phyloP scores from a whole-genome alignment of 176 grass and related monocot species.

The Raddia distichophylla region DNA sequence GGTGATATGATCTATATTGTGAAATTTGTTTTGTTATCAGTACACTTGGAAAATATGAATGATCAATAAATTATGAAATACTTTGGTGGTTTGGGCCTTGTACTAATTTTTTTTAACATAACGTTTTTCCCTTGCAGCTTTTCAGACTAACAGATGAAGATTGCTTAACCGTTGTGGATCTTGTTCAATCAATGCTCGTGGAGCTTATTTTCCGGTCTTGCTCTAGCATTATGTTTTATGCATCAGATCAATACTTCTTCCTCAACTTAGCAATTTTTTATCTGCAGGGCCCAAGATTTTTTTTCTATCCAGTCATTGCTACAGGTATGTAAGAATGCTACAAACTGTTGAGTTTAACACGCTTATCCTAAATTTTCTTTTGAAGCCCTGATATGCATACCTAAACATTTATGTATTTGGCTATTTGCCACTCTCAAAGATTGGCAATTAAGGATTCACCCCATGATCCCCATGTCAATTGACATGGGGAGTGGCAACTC shows the following conservation, averaged over 20 bases:
- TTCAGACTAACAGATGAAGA: slow-evolving; percentile 86
- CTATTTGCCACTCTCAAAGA: neutral
- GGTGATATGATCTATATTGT: neutral
- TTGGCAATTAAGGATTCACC: too few relatives aligned
- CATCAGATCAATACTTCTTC: neutral
- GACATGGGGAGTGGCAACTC: too few relatives aligned
- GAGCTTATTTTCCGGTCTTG: slow-evolving; percentile 73
- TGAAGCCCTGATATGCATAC: neutral
- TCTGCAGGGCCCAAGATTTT: slow-evolving; percentile 77
- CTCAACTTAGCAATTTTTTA: slow-evolving; percentile 28
- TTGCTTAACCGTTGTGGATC: slow-evolving; percentile 74
- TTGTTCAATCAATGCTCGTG: slow-evolving; percentile 82
- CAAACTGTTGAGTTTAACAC: slow-evolving; percentile 14
- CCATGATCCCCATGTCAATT: too few relatives aligned
- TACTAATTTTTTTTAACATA: slow-evolving; percentile 12
- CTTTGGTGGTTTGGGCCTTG: neutral
- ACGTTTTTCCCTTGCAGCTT: slow-evolving; percentile 52
- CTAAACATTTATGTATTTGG: slow-evolving; percentile 16
- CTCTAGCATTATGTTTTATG: slow-evolving; percentile 35
- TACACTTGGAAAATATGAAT: slow-evolving; percentile 27
- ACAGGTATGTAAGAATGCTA: slow-evolving; percentile 57
- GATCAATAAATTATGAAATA: neutral
- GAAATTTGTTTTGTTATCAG: slow-evolving; percentile 11
- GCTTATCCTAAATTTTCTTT: slow-evolving; percentile 14
- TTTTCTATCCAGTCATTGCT: slow-evolving; percentile 74